phyloP scores from a whole-genome alignment of 768 basidiomycete genomes.

The Amanita thiersii region DNA sequence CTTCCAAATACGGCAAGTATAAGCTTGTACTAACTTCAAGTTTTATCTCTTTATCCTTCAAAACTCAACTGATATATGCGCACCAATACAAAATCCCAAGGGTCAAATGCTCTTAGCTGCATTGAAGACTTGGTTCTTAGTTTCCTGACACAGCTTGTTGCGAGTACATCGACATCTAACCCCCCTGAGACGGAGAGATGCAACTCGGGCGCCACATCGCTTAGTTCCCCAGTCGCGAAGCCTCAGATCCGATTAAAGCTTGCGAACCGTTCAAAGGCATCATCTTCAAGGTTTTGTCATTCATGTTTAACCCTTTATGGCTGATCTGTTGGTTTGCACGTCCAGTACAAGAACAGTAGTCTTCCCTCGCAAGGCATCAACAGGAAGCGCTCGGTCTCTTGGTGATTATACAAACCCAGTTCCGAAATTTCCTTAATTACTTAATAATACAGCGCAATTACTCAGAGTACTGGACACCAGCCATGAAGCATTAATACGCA shows the following conservation, averaged over 20 bases:
- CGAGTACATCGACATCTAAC: slow-evolving; percentile 11
- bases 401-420: slow-evolving; percentile 21
- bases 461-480: slow-evolving; percentile 57
- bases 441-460: slow-evolving; percentile 47
- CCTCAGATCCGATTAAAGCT: slow-evolving; percentile 25
- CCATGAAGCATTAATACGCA: slow-evolving; percentile 56
- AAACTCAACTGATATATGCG: slow-evolving; percentile 2
- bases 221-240: slow-evolving; percentile 9
- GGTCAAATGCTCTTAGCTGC: slow-evolving; percentile 14
- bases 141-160: slow-evolving; percentile 27
- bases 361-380: slow-evolving; percentile 26
- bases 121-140: slow-evolving; percentile 29
- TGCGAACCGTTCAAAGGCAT: slow-evolving; percentile 22
- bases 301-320: not conserved
- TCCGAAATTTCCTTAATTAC: slow-evolving; percentile 4
- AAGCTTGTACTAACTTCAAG: too few relatives aligned
- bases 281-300: slow-evolving; percentile 4
- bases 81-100: too few relatives aligned
- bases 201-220: slow-evolving; percentile 3
- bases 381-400: slow-evolving; percentile 30
- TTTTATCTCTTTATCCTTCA: not conserved
- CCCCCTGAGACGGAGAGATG: slow-evolving; percentile 4
- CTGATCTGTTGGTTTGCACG: not conserved
- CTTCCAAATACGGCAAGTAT: too few relatives aligned
- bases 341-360: slow-evolving; percentile 17